Percentiles rank a stretch among this genome's conserved stretches.
These are phyloP conservation scores for Globisporangium viniferum DNA, from an alignment of 352 stramenopile species.

Conservation along the genomic window DNA sequence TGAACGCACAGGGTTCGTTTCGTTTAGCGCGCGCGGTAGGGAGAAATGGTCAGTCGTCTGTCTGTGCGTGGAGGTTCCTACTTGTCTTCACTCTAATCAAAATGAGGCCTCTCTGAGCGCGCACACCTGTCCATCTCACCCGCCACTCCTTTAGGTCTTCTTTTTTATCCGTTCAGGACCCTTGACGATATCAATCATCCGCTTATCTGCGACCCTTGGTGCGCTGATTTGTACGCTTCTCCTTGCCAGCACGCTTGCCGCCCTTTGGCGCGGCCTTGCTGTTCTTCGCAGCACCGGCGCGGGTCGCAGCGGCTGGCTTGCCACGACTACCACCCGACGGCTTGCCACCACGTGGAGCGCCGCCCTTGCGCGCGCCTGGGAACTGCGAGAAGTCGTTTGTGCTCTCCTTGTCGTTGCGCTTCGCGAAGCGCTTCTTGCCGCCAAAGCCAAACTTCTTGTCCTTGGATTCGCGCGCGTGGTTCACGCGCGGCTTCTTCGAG, in stretches of 20 bases:
- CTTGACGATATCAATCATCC: neutral
- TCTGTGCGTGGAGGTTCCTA: neutral
- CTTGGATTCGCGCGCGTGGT: conserved; percentile 64
- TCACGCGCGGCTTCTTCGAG: conserved; percentile 68
- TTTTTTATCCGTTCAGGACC: neutral
- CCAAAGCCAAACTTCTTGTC: conserved; percentile 87
- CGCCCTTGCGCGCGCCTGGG: conserved; percentile 37
- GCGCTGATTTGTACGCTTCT: conserved; percentile 44
- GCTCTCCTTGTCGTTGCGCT: conserved; percentile 80
- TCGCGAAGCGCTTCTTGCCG: conserved; percentile 68
- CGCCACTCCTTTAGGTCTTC: neutral
- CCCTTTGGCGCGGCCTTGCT: conserved; percentile 33
- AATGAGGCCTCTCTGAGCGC: neutral
- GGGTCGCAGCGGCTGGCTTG: conserved; percentile 34
- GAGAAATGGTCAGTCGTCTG: neutral
- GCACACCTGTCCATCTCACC: neutral
- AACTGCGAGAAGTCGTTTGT: conserved; percentile 79
- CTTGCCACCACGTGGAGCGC: conserved; percentile 27
- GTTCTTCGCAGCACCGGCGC: conserved; percentile 14
- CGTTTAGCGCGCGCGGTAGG: neutral
- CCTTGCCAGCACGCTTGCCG: conserved; percentile 58
- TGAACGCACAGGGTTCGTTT: conserved; percentile 6
- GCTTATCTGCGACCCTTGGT: conserved; percentile 46
- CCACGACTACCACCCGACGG: conserved; percentile 9
- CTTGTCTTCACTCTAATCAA: neutral